These are phyloP conservation scores for Boletellus deceptivus DNA, from an alignment of 1,284 basidiomycete genomes.

Conservation along the genomic window DNA sequence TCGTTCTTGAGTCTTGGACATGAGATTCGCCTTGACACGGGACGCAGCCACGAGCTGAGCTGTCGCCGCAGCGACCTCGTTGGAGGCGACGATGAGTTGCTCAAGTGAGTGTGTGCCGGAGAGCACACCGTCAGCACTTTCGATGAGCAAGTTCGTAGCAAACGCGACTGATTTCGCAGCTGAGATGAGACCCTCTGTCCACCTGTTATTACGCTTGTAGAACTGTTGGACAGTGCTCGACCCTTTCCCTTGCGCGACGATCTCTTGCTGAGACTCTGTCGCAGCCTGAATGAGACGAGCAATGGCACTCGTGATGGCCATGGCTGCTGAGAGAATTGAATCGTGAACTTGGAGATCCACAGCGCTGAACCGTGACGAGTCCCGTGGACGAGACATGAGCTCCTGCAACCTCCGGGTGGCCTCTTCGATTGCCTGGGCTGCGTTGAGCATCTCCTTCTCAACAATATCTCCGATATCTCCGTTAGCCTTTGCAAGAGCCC, in stretches of 20 bases:
- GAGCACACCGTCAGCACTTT: conserved; percentile 96
- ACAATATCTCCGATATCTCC: conserved; percentile 97
- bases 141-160: conserved; percentile 95
- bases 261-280: conserved; percentile 97
- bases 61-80: conserved; percentile 95
- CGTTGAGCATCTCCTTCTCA: conserved; percentile 93
- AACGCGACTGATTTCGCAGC: conserved; percentile 98
- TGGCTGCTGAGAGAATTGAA: conserved; percentile 89
- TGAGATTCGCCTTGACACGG: conserved; percentile 96
- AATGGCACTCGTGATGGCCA: conserved; percentile 95
- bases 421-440: conserved; percentile 90
- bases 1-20: conserved; percentile 97
- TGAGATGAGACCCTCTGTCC: conserved; percentile 99
- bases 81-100: conserved; percentile 98
- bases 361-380: conserved; percentile 80
- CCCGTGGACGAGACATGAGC: conserved; percentile 87
- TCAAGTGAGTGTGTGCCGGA: conserved; percentile 96
- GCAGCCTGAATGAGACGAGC: conserved; percentile 93
- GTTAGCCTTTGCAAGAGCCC: conserved; percentile 72
- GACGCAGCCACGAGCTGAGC: conserved; percentile 98
- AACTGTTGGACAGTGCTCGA: conserved; percentile 92
- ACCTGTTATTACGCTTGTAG: conserved; percentile 99
- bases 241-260: conserved; percentile 93
- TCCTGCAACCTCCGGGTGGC: conserved; percentile 89
- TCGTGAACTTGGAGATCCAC: conserved; percentile 98